Base-by-base conservation (phyloP, 2,329 filamentous ascomycete genomes). In the Fonsecaea monophora region DNA sequence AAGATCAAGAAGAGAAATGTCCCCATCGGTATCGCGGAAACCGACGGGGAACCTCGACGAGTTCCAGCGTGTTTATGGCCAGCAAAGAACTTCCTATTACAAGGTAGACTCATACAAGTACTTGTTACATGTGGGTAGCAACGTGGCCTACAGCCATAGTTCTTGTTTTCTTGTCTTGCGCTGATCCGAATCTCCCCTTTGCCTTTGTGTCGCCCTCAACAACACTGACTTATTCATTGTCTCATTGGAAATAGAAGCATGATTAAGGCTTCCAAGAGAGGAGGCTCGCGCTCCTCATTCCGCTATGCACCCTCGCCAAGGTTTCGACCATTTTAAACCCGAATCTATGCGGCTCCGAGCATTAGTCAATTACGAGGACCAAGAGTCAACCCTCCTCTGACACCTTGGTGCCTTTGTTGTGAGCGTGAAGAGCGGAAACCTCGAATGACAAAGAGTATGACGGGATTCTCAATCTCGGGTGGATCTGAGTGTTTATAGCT, bases 61-160 rank as follows among this genome's bases (percentile, higher is more conserved):
- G 21, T 21, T 13, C 45, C 45, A 50, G 45, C 18, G 10, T 50
- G 10, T 50, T 18, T 5, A 50, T 8, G 18, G 2, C 5, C 18
- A 25, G 45, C 45, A 21, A 50, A 50, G 45, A 50, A 50, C 45
- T 50, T 50, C 45, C 45, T 50, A 21, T 25, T 25, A 10, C 18
- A 50, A 50, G 45, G 12, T 50, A 50, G 45, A 50, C 25, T 50
- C 45, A 50, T 50, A 25, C 25, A 25, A 25, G 25, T 25, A 25
- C 25, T 25, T 3, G 25, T 25, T 25, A 25, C 25, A 25, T 25
- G 25, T 21, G 25, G 25, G 25, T 25, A 50, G 18, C 12, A 50
- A 25, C 45, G 7, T 50, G 45, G 45, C 6, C 18, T 25, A 25
- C 25, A 25, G 3, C 3, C 25, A 25, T 25, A 25, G 25, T 25